These are phyloP conservation scores for Neltuma alba DNA, from an alignment of 306 rosid species.

Conservation along the genomic window DNA sequence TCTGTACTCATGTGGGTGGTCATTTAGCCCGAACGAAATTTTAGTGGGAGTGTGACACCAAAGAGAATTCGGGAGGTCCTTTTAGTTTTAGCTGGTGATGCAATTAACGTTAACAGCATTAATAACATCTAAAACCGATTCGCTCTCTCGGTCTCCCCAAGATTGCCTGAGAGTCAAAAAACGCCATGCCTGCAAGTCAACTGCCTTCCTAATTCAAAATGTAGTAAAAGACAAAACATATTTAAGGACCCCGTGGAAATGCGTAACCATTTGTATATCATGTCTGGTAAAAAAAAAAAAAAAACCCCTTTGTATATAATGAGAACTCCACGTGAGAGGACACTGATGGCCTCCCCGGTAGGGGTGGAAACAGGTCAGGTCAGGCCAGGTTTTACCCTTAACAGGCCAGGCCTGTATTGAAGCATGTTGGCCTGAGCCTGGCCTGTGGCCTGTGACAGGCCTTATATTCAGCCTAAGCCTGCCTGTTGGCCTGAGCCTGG, in stretches of 20 bases:
- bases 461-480: too few relatives aligned
- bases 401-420: too few relatives aligned
- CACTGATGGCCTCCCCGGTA: background rate
- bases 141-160: background rate
- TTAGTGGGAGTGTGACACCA: background rate
- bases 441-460: too few relatives aligned
- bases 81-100: background rate
- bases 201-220: background rate
- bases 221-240: background rate
- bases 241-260: background rate
- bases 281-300: too few relatives aligned
- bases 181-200: background rate
- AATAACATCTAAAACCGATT: background rate
- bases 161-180: background rate
- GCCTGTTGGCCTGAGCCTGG: too few relatives aligned
- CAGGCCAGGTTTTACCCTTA: too few relatives aligned
- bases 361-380: too few relatives aligned
- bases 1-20: too few relatives aligned
- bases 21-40: too few relatives aligned
- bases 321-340: background rate
- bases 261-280: background rate
- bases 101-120: slow-evolving; percentile 7
- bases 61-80: background rate
- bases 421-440: too few relatives aligned
- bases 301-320: background rate